Percentiles rank a stretch among this genome's conserved stretches.
phyloP scores from a whole-genome alignment of 2,329 filamentous ascomycete genomes.

The Colletotrichum karsti region DNA sequence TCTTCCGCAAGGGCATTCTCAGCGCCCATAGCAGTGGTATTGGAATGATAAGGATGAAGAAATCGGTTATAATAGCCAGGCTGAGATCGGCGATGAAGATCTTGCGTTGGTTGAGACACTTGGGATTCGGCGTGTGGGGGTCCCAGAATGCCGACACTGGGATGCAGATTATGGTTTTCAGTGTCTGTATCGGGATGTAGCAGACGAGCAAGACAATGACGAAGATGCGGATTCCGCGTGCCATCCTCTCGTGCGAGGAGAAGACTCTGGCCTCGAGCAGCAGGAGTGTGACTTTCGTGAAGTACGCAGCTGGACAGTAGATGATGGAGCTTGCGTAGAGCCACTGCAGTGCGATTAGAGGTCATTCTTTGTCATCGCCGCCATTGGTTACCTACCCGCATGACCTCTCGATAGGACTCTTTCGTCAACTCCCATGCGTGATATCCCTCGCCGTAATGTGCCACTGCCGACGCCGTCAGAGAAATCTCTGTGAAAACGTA shows the following conservation, averaged over 20 bases:
- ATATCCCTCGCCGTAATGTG: slow-evolving; percentile 33
- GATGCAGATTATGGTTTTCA: slow-evolving; percentile 36
- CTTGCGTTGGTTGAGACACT: slow-evolving; percentile 40
- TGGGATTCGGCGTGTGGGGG: slow-evolving; percentile 20
- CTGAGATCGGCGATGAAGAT: slow-evolving; percentile 43
- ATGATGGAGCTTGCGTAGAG: slow-evolving; percentile 37
- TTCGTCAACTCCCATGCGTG: slow-evolving; percentile 34
- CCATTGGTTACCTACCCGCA: slow-evolving; percentile 16
- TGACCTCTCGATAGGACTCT: slow-evolving; percentile 27
- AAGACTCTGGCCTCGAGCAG: slow-evolving; percentile 42
- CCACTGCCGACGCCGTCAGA: slow-evolving; percentile 31
- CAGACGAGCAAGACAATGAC: slow-evolving; percentile 34
- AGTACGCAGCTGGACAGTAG: slow-evolving; percentile 39
- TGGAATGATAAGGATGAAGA: slow-evolving; percentile 43
- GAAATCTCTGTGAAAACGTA: neutral
- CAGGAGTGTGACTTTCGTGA: slow-evolving; percentile 41
- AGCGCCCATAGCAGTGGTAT: slow-evolving; percentile 41
- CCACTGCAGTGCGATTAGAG: slow-evolving; percentile 28
- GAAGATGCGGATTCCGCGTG: slow-evolving; percentile 38
- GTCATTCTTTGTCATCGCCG: neutral
- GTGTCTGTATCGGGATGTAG: slow-evolving; percentile 37
- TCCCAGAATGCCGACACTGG: slow-evolving; percentile 37
- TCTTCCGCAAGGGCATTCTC: slow-evolving; percentile 36
- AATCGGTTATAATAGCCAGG: slow-evolving; percentile 41
- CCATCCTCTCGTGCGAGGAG: slow-evolving; percentile 32